A percentile compares a stretch with the other conserved stretches of the same genome.
Evolutionary conservation across 1,139 yeast species (phyloP).

Genomic region (Torulaspora pretoriensis): DNA sequence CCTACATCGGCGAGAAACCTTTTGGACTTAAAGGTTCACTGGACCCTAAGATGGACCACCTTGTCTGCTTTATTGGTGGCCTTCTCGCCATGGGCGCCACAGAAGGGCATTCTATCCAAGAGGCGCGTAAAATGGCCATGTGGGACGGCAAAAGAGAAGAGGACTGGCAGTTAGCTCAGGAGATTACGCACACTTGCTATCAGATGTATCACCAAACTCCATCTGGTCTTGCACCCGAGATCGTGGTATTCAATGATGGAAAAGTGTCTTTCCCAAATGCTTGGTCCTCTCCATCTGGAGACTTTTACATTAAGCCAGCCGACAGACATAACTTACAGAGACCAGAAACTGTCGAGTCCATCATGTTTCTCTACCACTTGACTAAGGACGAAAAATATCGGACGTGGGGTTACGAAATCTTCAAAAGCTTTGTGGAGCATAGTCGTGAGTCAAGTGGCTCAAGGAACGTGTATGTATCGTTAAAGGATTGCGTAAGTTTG

Average conservation of each 20-base stretch:
- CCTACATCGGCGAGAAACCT: slow-evolving; percentile 77
- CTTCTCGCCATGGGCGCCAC: slow-evolving; percentile 88
- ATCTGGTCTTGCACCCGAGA: slow-evolving; percentile 86
- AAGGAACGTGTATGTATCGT: slow-evolving; percentile 52
- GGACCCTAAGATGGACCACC: slow-evolving; percentile 86
- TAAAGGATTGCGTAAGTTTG: slow-evolving; percentile 56
- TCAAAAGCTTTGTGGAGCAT: slow-evolving; percentile 61
- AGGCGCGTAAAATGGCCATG: slow-evolving; percentile 43
- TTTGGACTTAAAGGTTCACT: slow-evolving; percentile 56
- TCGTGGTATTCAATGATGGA: slow-evolving; percentile 57
- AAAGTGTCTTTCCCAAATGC: slow-evolving; percentile 13
- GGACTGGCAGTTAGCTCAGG: slow-evolving; percentile 69
- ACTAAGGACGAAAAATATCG: slow-evolving; percentile 81
- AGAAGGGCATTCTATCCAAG: slow-evolving; percentile 55
- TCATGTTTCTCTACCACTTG: slow-evolving; percentile 73
- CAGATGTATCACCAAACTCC: slow-evolving; percentile 69
- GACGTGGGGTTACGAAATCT: slow-evolving; percentile 87
- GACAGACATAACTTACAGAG: slow-evolving; percentile 86
- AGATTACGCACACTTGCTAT: slow-evolving; percentile 76
- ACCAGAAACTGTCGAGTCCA: slow-evolving; percentile 91
- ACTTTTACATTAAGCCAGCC: slow-evolving; percentile 62
- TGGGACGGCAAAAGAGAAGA: slow-evolving; percentile 48
- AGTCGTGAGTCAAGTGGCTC: slow-evolving; percentile 44
- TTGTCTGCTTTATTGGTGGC: slow-evolving; percentile 92
- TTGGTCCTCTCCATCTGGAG: slow-evolving; percentile 39